A percentile compares a stretch with the other conserved stretches of the same genome.
Evolutionary conservation across 495 filamentous ascomycete genomes (phyloP).

Genomic region (Aspergillus conjunctus): DNA sequence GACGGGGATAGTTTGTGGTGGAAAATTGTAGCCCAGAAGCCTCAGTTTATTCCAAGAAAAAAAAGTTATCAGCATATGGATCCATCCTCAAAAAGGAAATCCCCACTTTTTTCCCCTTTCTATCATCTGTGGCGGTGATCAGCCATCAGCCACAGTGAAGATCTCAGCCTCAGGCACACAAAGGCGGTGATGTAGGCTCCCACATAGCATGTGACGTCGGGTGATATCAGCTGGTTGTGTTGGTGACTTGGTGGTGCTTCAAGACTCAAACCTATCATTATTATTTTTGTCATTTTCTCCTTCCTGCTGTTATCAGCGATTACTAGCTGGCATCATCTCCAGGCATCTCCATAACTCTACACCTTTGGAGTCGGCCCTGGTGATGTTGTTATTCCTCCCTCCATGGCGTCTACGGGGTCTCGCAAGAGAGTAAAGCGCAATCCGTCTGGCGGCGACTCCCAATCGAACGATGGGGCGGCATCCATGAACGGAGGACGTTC

Average conservation of each 20-base stretch:
- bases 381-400: constrained; percentile 37
- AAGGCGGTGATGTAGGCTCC: constrained; percentile 9
- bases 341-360: constrained; percentile 1
- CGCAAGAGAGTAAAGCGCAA: constrained; percentile 66
- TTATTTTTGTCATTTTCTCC: constrained; percentile 10
- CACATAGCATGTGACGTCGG: constrained; percentile 10
- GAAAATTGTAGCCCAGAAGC: constrained; percentile 6
- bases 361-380: constrained; percentile 9
- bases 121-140: constrained; percentile 17
- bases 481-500: constrained; percentile 29
- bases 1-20: neutral
- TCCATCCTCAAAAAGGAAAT: neutral
- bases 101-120: constrained; percentile 25
- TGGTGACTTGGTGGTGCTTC: neutral
- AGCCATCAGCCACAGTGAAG: constrained; percentile 10
- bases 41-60: constrained; percentile 25
- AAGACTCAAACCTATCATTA: neutral
- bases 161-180: constrained; percentile 15
- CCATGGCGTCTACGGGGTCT: constrained; percentile 56
- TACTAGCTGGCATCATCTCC: neutral
- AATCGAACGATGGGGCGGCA: constrained; percentile 35
- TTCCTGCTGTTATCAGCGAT: constrained; percentile 14
- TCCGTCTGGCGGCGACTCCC: constrained; percentile 47
- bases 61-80: constrained; percentile 27
- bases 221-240: constrained; percentile 35